Base-by-base conservation (phyloP, 805 yeast genomes). In the Starmerella cellae region DNA sequence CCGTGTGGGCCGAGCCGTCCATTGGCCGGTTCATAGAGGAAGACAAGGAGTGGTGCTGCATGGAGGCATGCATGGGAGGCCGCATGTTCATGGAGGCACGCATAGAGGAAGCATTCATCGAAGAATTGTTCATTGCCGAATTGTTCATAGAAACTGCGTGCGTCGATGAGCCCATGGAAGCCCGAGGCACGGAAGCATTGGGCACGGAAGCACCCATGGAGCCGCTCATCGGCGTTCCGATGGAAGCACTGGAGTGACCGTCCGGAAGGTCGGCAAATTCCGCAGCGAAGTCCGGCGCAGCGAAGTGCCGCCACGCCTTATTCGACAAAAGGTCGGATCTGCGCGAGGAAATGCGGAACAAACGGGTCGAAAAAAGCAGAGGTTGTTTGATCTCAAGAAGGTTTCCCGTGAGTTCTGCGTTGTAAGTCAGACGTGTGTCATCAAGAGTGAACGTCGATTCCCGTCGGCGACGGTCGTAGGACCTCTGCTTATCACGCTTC, bases 381-480 rank as follows among this genome's bases (percentile, higher is more conserved):
- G 36, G 26, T 17, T 33, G 17, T 10, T 13, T 17, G n/a, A 36
- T 4, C 6, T 26, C 39, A 17, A 36, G 29, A 3, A 36, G 31
- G 16, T 17, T n/a, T 18, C 19, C 17, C 31, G 5, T 8, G 22
- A 28, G n/a, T 6, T 14, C n/a, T 4, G 10, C 16, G 17, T 24
- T 22, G 39, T 28, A 28, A 11, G 22, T 13, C n/a, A 36, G 39
- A 8, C 39, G 39, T 5, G 21, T 18, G 32, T 19, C 31, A 14
- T 17, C 39, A 10, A 8, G 22, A 20, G 10, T 14, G 18, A 23
- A 22, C 10, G 31, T 17, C 14, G 22, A 17, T 24, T 41, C 44
- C 10, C 44, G 44, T 13, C 43, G 36, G 19, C 44, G 38, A 17
- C 44, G 42, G 37, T 39, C 47, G 35, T 44, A 44, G 5, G 18